Evolutionary conservation across 108 stramenopile species (phyloP).

Genomic region (Discostella pseudostelligera): DNA sequence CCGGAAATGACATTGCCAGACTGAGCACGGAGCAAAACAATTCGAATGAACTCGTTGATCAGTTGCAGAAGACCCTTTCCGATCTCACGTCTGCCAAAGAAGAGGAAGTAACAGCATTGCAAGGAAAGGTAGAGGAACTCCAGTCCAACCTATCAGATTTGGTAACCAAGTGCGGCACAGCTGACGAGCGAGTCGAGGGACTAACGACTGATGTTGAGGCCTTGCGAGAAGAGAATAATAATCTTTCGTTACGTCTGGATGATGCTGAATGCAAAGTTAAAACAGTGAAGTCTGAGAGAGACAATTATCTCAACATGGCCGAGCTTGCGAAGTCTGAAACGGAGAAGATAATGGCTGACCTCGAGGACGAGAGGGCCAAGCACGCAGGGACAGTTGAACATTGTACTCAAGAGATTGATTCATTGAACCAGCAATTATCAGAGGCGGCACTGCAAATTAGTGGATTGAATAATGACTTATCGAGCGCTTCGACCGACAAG

Average conservation of each 20-base stretch:
- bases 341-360: not conserved
- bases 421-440: not conserved
- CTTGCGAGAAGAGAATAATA: not conserved
- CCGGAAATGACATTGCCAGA: slow-evolving; percentile 10
- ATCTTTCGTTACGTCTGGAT: not conserved
- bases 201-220: not conserved
- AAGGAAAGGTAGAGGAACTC: slow-evolving; percentile 1
- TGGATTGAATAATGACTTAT: not conserved
- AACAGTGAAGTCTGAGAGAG: slow-evolving; percentile 1
- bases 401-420: not conserved
- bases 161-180: not conserved
- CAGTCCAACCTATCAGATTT: not conserved
- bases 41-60: not conserved
- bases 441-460: not conserved
- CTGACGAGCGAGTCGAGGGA: not conserved
- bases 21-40: slow-evolving; percentile 12
- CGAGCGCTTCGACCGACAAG: not conserved
- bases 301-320: not conserved
- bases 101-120: not conserved
- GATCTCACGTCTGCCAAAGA: slow-evolving; percentile 3
- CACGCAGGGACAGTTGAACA: not conserved
- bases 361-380: not conserved
- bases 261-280: not conserved
- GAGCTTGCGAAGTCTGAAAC: not conserved
- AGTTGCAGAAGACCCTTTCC: not conserved